Percentiles rank a stretch among this genome's conserved stretches.
Conservation (phyloP, 2,329 filamentous ascomycete genomes). For the Sporothrix dimorphospora region DNA sequence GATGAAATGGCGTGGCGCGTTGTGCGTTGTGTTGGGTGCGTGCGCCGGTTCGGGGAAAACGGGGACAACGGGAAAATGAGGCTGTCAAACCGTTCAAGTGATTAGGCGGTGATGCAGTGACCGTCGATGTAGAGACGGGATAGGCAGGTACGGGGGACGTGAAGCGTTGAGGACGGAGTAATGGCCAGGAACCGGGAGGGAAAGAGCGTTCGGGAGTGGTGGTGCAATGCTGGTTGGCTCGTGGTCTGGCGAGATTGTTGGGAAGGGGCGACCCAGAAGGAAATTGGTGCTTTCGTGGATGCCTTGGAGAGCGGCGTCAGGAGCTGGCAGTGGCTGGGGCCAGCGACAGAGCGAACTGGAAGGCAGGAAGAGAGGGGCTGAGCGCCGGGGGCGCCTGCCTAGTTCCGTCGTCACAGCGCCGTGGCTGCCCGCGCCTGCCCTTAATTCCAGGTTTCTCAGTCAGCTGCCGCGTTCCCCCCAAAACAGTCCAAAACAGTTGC, state of each 20-base stretch:
- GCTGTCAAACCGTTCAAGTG: background rate
- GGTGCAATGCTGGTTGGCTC: slow-evolving; percentile 7
- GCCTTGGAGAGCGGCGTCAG: slow-evolving; percentile 15
- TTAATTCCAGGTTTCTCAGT: slow-evolving; percentile 16
- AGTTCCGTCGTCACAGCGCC: slow-evolving; percentile 15
- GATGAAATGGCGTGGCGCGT: background rate
- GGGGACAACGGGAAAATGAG: background rate
- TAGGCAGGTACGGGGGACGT: slow-evolving; percentile 9
- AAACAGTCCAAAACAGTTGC: background rate
- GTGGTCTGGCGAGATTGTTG: slow-evolving; percentile 12
- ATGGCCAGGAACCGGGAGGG: slow-evolving; percentile 13
- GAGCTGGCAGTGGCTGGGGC: slow-evolving; percentile 4
- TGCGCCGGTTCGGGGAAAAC: background rate
- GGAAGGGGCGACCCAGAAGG: slow-evolving; percentile 20
- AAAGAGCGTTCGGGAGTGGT: slow-evolving; percentile 1
- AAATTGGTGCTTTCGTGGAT: slow-evolving; percentile 22
- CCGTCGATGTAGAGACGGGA: background rate
- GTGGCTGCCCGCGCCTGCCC: slow-evolving; percentile 10
- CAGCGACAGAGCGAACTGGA: background rate
- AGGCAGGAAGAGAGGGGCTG: slow-evolving; percentile 17
- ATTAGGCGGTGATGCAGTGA: background rate
- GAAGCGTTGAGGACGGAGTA: background rate
- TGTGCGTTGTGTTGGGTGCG: background rate
- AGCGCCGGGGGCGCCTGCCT: slow-evolving; percentile 3
- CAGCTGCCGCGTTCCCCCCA: slow-evolving; percentile 10